Evolutionary conservation across 129 eudicot genomes (phyloP), one percentile per base, ranked within the genome.

Genomic region (Deinandra increscens): DNA sequence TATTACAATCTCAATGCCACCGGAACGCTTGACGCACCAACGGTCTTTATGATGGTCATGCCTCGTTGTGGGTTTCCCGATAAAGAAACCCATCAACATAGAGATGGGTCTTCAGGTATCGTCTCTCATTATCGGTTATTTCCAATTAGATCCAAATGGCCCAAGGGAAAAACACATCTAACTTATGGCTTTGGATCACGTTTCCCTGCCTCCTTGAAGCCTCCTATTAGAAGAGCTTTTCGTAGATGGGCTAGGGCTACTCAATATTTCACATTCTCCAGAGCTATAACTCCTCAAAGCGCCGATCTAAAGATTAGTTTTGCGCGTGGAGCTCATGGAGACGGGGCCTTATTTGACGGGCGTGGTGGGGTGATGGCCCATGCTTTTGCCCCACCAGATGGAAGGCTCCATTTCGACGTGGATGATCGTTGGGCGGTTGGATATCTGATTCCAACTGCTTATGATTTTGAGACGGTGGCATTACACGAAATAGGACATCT

Each of bases 51-150:
- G 45, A 79, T 72, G 75, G 58, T 72, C 44, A 48, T 45, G 39
- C 75, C 82, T 70, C 80, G 81, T 48, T 80, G 84, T 15, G 84
- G 84, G 39, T 60, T 63, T 45, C 84, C 78, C 0, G 81, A 80
- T 66, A 75, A 70, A 14, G 80, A 71, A 64, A 46, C 38, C 31
- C 74, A 46, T 17, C 78, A 45, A 60, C 48, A 36, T 49, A 22
- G 17, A 3, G 12, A 64, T 38, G 18, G 20, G 10, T 15, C 50
- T 4, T 42, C 20, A 45, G 62, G 56, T 31, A 72, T 26, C 3
- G 64, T 65, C 45, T 66, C 79, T 26, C 78, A 54, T 72, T 72
- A 64, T 50, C 18, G 56, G 7, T 72, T 79, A 5, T 79, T 65
- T 66, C 70, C 56, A 3, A 41, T 46, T 23, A 66, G 44, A 38